Evolutionary conservation across 2,329 filamentous ascomycete species (phyloP), one percentile per base, ranked within the genome.

Genomic region (Cyphellophora europaea): DNA sequence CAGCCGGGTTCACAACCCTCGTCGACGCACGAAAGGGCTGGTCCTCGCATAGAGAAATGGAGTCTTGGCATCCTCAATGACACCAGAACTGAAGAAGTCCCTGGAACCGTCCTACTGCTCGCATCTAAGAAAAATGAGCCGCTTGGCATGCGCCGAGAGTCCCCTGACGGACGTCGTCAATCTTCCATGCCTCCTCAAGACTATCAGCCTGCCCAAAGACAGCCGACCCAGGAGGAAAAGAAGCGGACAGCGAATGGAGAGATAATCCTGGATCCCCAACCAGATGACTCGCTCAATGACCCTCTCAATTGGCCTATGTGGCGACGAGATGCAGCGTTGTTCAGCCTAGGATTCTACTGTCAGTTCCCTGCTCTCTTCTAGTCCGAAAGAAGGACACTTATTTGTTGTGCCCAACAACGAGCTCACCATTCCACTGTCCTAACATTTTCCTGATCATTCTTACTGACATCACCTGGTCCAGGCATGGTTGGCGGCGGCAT

Each of bases 401-500:
- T n/a, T n/a, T n/a, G n/a, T n/a, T n/a, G n/a, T n/a, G n/a, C n/a
- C n/a, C n/a, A n/a, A n/a, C n/a, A n/a, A n/a, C n/a, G n/a, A n/a
- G n/a, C n/a, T n/a, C n/a, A n/a, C n/a, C n/a, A n/a, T n/a, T n/a
- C n/a, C n/a, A n/a, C n/a, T n/a, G n/a, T n/a, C n/a, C n/a, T n/a
- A n/a, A n/a, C n/a, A n/a, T n/a, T n/a, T n/a, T n/a, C n/a, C n/a
- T n/a, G n/a, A n/a, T n/a, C n/a, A n/a, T n/a, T n/a, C n/a, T n/a
- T n/a, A n/a, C n/a, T n/a, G n/a, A n/a, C n/a, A n/a, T n/a, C n/a
- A n/a, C n/a, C n/a, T n/a, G n/a, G n/a, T n/a, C n/a, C n/a, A n/a
- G n/a, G n/a, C n/a, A 82, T 95, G 77, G 61, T 95, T 12, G 89
- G 89, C 36, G 89, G 89, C 27, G 89, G 89, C 28, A 93, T 93